A percentile compares a stretch with the other conserved stretches of the same genome.
phyloP scores from a whole-genome alignment of 768 basidiomycete genomes.

The Leucocoprinus leucothites region DNA sequence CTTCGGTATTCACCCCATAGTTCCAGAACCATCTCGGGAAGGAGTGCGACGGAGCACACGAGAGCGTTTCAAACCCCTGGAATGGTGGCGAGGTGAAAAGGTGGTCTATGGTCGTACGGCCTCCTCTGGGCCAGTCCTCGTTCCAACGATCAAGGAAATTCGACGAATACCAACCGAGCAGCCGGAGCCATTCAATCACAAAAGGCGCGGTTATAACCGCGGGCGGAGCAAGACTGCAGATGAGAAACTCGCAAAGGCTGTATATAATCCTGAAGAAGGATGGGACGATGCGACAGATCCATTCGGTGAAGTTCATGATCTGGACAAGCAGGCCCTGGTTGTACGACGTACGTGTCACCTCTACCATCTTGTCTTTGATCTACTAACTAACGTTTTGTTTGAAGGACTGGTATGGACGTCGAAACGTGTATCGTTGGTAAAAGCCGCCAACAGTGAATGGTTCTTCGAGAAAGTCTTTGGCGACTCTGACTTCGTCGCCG shows the following conservation, averaged over 20 bases:
- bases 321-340: constrained; percentile 54
- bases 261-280: constrained; percentile 60
- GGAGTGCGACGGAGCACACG: constrained; percentile 74
- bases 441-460: constrained; percentile 67
- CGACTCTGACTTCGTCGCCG: constrained; percentile 88
- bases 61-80: constrained; percentile 68
- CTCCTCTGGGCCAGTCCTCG: constrained; percentile 41
- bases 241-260: constrained; percentile 26
- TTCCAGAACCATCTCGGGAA: constrained; percentile 25
- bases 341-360: constrained; percentile 60
- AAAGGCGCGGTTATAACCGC: constrained; percentile 36
- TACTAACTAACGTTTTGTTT: constrained; percentile 10
- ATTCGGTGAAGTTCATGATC: constrained; percentile 68
- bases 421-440: constrained; percentile 58
- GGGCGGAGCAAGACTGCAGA: constrained; percentile 53
- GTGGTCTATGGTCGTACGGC: constrained; percentile 69
- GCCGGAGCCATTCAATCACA: constrained; percentile 27
- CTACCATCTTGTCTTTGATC: not conserved
- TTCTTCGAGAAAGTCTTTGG: constrained; percentile 89
- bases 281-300: constrained; percentile 83
- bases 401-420: constrained; percentile 79
- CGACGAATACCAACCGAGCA: constrained; percentile 46
- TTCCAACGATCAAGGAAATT: constrained; percentile 72
- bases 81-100: constrained; percentile 92
- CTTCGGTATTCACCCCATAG: constrained; percentile 19